Conservation (phyloP, 148 eudicot species). For the Silene uniflora region DNA sequence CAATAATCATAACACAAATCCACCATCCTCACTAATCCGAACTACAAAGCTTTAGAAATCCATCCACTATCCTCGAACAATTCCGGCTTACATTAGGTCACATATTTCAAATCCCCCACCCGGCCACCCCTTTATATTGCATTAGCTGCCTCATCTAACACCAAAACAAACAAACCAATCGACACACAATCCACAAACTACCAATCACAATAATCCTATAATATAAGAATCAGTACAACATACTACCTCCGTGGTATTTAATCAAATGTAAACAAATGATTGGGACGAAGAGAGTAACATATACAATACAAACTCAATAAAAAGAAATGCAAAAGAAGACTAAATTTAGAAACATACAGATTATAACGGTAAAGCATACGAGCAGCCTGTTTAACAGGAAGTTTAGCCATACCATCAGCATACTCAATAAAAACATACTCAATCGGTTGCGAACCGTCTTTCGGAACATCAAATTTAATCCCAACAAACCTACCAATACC, state of each 20-base stretch:
- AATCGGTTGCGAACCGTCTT: constrained; percentile 39
- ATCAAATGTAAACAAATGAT: too few species aligned
- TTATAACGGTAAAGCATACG: constrained; percentile 81
- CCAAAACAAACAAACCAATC: too few species aligned
- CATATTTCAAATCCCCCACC: too few species aligned
- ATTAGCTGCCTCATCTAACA: too few species aligned
- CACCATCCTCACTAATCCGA: background rate
- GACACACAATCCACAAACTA: too few species aligned
- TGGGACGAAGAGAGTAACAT: too few species aligned
- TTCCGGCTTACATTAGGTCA: too few species aligned
- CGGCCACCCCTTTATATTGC: too few species aligned
- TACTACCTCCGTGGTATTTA: too few species aligned
- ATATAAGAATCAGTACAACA: too few species aligned
- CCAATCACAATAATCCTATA: background rate
- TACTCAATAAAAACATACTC: constrained; percentile 95
- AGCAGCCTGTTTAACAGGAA: constrained; percentile 78
- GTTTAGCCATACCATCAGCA: constrained; percentile 95
- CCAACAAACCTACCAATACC: constrained; percentile 87
- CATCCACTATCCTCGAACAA: background rate
- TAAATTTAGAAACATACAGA: constrained; percentile 48
- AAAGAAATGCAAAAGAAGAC: background rate
- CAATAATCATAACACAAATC: background rate
- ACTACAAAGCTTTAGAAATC: background rate
- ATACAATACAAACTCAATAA: too few species aligned
- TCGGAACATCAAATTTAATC: constrained; percentile 60